These are phyloP conservation scores for Tolypocladium tropicale DNA, from an alignment of 2,329 filamentous ascomycete genomes.

Conservation along the genomic window DNA sequence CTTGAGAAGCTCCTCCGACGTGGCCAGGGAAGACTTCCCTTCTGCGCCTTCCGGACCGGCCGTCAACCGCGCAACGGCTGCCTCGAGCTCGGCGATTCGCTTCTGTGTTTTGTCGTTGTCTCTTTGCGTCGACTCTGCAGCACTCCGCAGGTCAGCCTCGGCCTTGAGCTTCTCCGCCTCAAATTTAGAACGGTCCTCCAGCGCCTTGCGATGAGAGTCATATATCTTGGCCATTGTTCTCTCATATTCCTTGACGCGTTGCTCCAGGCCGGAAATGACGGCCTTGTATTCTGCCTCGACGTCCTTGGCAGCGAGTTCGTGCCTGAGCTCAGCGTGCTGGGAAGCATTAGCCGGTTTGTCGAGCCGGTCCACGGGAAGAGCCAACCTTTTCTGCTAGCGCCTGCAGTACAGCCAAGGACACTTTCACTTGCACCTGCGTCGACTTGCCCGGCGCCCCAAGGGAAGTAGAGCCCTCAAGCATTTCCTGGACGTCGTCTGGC, in stretches of 20 bases:
- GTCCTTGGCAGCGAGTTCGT: constrained; percentile 17
- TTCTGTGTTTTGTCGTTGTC: constrained; percentile 27
- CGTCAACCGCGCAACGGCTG: constrained; percentile 17
- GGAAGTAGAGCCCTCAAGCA: constrained; percentile 14
- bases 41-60: constrained; percentile 10
- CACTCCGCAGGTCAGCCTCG: constrained; percentile 17
- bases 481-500: constrained; percentile 17
- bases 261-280: constrained; percentile 32
- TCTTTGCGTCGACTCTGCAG: constrained; percentile 14
- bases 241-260: constrained; percentile 34
- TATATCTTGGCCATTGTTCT: constrained; percentile 34
- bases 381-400: constrained; percentile 27
- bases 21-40: constrained; percentile 15
- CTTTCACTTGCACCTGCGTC: constrained; percentile 12
- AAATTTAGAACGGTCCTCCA: constrained; percentile 38
- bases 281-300: constrained; percentile 26
- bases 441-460: constrained; percentile 5
- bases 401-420: constrained; percentile 26
- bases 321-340: constrained; percentile 20
- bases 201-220: constrained; percentile 34
- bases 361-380: not conserved
- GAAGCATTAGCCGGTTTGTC: constrained; percentile 7
- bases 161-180: constrained; percentile 35
- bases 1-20: constrained; percentile 22
- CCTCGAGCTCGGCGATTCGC: constrained; percentile 26